Conservation (phyloP, 2,329 filamentous ascomycete genomes). For the Talaromyces sp. region DNA sequence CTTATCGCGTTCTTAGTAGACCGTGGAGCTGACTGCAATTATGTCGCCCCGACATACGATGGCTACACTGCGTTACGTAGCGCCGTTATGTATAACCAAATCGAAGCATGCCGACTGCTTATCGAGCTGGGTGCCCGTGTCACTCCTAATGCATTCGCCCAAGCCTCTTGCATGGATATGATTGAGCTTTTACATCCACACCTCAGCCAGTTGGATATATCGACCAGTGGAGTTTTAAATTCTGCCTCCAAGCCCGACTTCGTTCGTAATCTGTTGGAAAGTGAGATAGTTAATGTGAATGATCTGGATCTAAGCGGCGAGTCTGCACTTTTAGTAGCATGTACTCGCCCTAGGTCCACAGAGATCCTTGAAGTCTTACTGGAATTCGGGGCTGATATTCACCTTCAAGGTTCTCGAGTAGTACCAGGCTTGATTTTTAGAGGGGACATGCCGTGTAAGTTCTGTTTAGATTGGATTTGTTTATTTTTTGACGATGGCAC, state of each 20-base stretch:
- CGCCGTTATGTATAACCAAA: not conserved
- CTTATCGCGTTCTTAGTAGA: too few species aligned
- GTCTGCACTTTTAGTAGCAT: not conserved
- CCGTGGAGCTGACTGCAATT: too few species aligned
- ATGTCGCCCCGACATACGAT: too few species aligned
- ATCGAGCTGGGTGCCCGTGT: too few species aligned
- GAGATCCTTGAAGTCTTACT: not conserved
- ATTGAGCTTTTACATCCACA: not conserved
- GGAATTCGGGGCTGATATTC: not conserved
- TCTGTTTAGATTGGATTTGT: not conserved
- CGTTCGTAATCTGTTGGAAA: not conserved
- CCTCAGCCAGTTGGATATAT: conserved; percentile 7
- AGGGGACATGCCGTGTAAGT: not conserved
- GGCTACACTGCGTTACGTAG: too few species aligned
- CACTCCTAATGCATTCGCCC: too few species aligned
- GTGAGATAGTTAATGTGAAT: not conserved
- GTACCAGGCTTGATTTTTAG: not conserved
- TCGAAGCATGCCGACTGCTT: not conserved
- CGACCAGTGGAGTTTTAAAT: not conserved
- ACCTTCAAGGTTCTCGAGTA: not conserved
- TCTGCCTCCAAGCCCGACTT: not conserved
- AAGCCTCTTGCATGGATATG: not conserved
- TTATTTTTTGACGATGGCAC: not conserved
- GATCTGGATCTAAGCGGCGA: not conserved
- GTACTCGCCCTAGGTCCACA: not conserved